phyloP scores from a whole-genome alignment of 202 grass and related monocot genomes.

The Zizania palustris region DNA sequence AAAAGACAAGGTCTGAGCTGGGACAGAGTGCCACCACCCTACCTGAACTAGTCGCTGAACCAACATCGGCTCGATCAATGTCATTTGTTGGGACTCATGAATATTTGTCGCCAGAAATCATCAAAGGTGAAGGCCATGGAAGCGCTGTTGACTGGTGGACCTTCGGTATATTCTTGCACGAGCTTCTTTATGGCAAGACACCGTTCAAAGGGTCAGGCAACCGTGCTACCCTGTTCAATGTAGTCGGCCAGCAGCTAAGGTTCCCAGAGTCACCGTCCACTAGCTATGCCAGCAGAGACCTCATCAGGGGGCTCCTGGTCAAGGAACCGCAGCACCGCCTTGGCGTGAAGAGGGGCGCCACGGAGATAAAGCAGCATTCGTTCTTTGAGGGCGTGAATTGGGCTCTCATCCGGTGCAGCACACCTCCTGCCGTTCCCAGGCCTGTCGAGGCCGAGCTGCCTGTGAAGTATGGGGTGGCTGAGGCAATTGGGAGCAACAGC shows the following conservation, averaged over 20 bases:
- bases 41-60: slow-evolving; percentile 83
- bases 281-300: slow-evolving; percentile 77
- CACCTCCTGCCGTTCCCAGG: slow-evolving; percentile 80
- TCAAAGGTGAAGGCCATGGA: slow-evolving; percentile 95
- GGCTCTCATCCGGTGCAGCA: slow-evolving; percentile 97
- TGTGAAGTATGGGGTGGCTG: slow-evolving; percentile 54
- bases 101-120: slow-evolving; percentile 90
- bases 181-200: slow-evolving; percentile 84
- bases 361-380: slow-evolving; percentile 93
- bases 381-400: slow-evolving; percentile 98
- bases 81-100: slow-evolving; percentile 95
- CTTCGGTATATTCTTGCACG: slow-evolving; percentile 89
- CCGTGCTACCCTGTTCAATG: slow-evolving; percentile 92
- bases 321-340: slow-evolving; percentile 95
- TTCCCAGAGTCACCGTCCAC: slow-evolving; percentile 86
- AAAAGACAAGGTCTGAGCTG: slow-evolving; percentile 65
- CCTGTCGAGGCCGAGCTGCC: slow-evolving; percentile 69
- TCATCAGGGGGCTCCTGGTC: slow-evolving; percentile 84
- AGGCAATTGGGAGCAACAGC: slow-evolving; percentile 52
- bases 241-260: slow-evolving; percentile 94
- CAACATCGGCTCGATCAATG: slow-evolving; percentile 88
- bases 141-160: slow-evolving; percentile 99
- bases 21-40: slow-evolving; percentile 47
- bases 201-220: slow-evolving; percentile 97
- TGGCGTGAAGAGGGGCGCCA: slow-evolving; percentile 89